Evolutionary conservation across 129 eudicot species (phyloP).

Genomic region (Mikania micrantha): DNA sequence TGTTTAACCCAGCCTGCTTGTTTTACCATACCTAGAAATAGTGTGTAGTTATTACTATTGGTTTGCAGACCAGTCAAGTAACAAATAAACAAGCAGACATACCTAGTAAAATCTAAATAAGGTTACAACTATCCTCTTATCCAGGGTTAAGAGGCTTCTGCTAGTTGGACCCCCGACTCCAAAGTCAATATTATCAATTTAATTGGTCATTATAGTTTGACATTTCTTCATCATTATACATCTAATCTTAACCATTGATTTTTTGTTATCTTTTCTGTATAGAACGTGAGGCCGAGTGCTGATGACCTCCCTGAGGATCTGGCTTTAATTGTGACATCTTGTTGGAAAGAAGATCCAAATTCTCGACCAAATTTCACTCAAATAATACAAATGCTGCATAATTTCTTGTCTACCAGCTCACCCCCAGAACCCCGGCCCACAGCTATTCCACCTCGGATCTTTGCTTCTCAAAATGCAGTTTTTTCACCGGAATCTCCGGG

Average conservation of each 20-base stretch:
- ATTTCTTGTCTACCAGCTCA: conserved; percentile 47
- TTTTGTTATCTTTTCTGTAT: conserved; percentile 6
- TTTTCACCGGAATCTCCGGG: conserved; percentile 83
- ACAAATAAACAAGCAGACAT: background rate
- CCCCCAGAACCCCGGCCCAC: conserved; percentile 47
- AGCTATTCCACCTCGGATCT: conserved; percentile 44
- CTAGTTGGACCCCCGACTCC: too few relatives aligned
- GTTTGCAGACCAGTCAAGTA: background rate
- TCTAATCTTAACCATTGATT: conserved; percentile 7
- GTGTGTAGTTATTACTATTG: background rate
- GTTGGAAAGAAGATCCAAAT: conserved; percentile 90
- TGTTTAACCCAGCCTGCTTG: background rate
- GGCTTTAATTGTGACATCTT: conserved; percentile 69
- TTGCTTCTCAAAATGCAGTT: conserved; percentile 54
- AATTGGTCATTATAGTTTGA: background rate
- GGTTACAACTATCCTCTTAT: too few relatives aligned
- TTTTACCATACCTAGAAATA: background rate
- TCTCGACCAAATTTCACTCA: conserved; percentile 72
- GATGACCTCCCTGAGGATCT: conserved; percentile 75
- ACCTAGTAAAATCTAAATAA: too few relatives aligned
- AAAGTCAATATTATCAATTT: too few relatives aligned
- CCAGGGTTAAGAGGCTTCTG: too few relatives aligned
- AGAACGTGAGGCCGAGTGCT: conserved; percentile 82
- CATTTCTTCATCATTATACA: background rate
- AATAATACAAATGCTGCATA: conserved; percentile 72